Evolutionary conservation across 306 rosid species (phyloP).

Genomic region (Sechiopsis laciniata): DNA sequence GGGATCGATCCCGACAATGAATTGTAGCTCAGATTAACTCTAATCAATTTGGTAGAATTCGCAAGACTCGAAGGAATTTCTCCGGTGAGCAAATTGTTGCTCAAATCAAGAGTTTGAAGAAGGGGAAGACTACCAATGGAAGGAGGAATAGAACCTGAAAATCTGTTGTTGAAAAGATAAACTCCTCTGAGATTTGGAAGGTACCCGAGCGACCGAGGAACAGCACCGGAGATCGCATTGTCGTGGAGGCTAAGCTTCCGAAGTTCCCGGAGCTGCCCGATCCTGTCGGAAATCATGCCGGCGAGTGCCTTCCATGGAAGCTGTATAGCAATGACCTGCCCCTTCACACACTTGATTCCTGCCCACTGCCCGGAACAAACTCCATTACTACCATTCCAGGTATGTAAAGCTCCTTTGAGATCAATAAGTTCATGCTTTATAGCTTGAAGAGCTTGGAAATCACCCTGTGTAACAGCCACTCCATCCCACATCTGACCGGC

Average conservation of each 20-base stretch:
- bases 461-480: slow-evolving; percentile 45
- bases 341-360: slow-evolving; percentile 83
- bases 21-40: slow-evolving; percentile 75
- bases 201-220: slow-evolving; percentile 62
- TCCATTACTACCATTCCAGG: slow-evolving; percentile 77
- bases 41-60: slow-evolving; percentile 52
- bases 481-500: slow-evolving; percentile 54
- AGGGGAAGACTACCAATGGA: slow-evolving; percentile 61
- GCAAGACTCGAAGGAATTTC: slow-evolving; percentile 60
- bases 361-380: slow-evolving; percentile 87
- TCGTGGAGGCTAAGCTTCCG: slow-evolving; percentile 78
- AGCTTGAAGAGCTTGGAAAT: slow-evolving; percentile 61
- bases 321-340: slow-evolving; percentile 81
- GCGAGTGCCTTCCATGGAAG: slow-evolving; percentile 89
- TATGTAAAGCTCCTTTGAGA: slow-evolving; percentile 49
- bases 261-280: slow-evolving; percentile 68
- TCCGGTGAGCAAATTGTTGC: slow-evolving; percentile 64
- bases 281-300: slow-evolving; percentile 63
- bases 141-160: slow-evolving; percentile 77
- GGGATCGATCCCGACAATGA: slow-evolving; percentile 76
- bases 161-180: slow-evolving; percentile 77
- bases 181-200: slow-evolving; percentile 82
- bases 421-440: slow-evolving; percentile 57
- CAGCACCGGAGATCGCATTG: slow-evolving; percentile 48
- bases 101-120: slow-evolving; percentile 81